Evolutionary conservation across 192 early-diverging fungal genomes (phyloP), one percentile per base, ranked within the genome.

Genomic region (Coemansia sp.): DNA sequence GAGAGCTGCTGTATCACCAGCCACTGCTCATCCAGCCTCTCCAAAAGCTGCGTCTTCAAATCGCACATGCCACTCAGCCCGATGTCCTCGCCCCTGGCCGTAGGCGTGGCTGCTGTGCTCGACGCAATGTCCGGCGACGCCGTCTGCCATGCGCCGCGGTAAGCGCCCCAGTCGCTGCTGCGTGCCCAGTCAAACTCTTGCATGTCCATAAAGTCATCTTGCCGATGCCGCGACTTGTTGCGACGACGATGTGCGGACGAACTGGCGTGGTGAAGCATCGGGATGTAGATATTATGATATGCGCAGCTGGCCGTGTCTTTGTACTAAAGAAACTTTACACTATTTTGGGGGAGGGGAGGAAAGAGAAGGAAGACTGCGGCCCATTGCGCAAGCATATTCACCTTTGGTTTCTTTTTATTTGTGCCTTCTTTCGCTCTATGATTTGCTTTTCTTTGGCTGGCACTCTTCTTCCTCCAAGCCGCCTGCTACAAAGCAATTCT

Each of bases 1-100:
- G 58, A 32, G 4, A 78, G 65, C 29, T 72, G 75, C 27, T 53
- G 58, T 23, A 78, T 49, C 69, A 78, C 53, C 39, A 60, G 59
- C 69, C 70, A 68, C 52, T 78, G 75, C 69, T 78, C 75, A 23
- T 71, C 75, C 18, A 78, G 60, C 11, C 69, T 66, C 60, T 69
- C 60, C 19, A 55, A 55, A 39, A 78, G 48, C 19, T 72, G 66
- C 30, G 39, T 42, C 29, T 58, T 62, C 10, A 77, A 42, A 49
- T 77, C 75, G 18, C 53, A 24, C 4, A 52, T 52, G 24, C 24
- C 50, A 23, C 50, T 52, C 8, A 23, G 9, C 7, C 49, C 20
- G 25, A 34, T 11, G n/a, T 46, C 62, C 13, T 46, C 42, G 7
- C 24, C 52, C 34, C 53, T 30, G 5, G 39, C 39, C 11, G 24